Percentiles rank a stretch among this genome's conserved stretches.
Conservation (phyloP, 2,329 filamentous ascomycete species). For the Aspergillus spinulosporus region DNA sequence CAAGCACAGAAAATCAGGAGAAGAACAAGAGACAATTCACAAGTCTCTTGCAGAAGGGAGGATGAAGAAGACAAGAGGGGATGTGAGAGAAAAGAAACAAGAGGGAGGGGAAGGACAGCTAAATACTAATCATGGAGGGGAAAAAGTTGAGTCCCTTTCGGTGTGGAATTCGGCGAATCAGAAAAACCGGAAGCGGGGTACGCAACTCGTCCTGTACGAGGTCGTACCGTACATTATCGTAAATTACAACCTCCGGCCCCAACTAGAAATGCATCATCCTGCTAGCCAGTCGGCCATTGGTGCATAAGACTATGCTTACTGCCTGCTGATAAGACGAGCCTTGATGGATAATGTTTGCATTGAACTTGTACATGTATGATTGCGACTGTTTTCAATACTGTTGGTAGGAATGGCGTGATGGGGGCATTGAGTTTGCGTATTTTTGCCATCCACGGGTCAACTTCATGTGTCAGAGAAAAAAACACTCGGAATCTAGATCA, state of each 20-base stretch:
- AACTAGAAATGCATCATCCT: background rate
- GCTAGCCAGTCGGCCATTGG: background rate
- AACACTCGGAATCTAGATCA: background rate
- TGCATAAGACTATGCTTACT: background rate
- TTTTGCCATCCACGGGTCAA: constrained; percentile 6
- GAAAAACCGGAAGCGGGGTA: constrained; percentile 13
- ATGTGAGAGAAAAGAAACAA: constrained; percentile 17
- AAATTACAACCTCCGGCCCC: background rate
- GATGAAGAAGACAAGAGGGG: constrained; percentile 28
- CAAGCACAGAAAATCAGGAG: constrained; percentile 19
- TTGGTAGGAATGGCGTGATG: constrained; percentile 8
- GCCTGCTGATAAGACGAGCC: background rate
- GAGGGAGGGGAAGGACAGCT: constrained; percentile 3
- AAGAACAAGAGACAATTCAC: constrained; percentile 25
- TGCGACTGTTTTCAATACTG: too few relatives aligned
- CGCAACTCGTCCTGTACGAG: background rate
- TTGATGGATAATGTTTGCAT: background rate
- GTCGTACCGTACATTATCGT: constrained; percentile 8
- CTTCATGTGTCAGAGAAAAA: background rate
- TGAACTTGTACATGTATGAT: too few relatives aligned
- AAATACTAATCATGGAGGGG: constrained; percentile 15
- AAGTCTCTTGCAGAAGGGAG: constrained; percentile 27
- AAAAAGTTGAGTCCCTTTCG: constrained; percentile 15
- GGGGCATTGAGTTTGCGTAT: constrained; percentile 5
- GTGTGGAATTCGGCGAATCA: constrained; percentile 15